These are phyloP conservation scores for Spongospora subterranea DNA, from an alignment of 208 protist species.

Conservation along the genomic window DNA sequence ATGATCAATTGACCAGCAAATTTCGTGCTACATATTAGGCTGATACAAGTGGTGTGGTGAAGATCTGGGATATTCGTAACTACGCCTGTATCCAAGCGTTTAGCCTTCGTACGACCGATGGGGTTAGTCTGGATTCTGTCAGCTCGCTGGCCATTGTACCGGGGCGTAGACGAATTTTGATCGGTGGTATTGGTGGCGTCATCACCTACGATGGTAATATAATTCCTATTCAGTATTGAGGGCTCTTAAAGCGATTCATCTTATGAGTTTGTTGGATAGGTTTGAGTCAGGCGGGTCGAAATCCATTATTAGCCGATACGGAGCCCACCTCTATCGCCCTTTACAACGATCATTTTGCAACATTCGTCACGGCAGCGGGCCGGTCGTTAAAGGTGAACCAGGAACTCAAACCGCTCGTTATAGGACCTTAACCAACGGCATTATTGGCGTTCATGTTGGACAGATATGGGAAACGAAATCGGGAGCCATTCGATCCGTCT, in stretches of 20 bases:
- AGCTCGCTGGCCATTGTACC: not conserved
- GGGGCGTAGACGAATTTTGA: not conserved
- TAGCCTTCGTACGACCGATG: not conserved
- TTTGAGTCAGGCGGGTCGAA: not conserved
- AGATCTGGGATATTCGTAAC: conserved; percentile 56
- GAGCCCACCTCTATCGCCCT: not conserved
- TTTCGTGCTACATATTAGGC: conserved; percentile 21
- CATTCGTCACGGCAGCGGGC: not conserved
- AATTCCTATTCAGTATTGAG: not conserved
- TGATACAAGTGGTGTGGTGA: not conserved
- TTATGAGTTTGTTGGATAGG: not conserved
- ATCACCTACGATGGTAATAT: not conserved
- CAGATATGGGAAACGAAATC: not conserved
- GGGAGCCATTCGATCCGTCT: not conserved
- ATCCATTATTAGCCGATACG: not conserved
- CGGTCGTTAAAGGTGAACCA: not conserved
- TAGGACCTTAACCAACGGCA: not conserved
- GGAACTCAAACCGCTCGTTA: not conserved
- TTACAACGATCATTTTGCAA: conserved; percentile 47
- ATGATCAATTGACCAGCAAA: too few relatives aligned
- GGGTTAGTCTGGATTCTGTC: not conserved
- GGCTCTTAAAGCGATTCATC: not conserved
- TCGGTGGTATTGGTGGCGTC: conserved; percentile 14
- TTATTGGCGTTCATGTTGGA: not conserved
- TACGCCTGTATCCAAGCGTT: conserved; percentile 47